These are phyloP conservation scores for Nicotiana otophora DNA, from an alignment of 257 asterid genomes.

Conservation along the genomic window DNA sequence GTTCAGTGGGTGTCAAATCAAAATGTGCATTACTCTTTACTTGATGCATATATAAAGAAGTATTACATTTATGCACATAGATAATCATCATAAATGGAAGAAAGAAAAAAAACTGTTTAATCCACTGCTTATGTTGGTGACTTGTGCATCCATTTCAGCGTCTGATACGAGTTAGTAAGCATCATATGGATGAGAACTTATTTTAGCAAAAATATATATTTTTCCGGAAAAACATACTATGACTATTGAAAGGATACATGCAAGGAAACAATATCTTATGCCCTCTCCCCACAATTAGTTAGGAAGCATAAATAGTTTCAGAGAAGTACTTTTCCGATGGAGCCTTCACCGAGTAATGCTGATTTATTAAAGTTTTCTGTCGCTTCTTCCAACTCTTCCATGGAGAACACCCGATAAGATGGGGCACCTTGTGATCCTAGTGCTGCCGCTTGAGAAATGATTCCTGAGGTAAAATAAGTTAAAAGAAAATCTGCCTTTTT, in stretches of 20 bases:
- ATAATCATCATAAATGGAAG: neutral
- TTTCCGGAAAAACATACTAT: neutral
- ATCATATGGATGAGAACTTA: neutral
- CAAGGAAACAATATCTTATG: neutral
- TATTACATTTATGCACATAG: neutral
- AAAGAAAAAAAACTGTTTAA: neutral
- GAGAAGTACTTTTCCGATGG: constrained; percentile 47
- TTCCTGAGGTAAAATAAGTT: constrained; percentile 34
- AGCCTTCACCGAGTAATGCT: constrained; percentile 51
- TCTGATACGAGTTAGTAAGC: neutral
- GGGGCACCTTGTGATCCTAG: constrained; percentile 37
- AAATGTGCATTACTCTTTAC: neutral
- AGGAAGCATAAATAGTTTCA: neutral
- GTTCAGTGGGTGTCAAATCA: neutral
- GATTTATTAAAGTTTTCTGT: constrained; percentile 44
- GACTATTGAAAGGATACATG: neutral
- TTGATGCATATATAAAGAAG: neutral
- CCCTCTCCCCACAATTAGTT: neutral
- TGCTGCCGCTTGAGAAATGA: constrained; percentile 47
- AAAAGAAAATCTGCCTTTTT: neutral
- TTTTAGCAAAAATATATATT: neutral
- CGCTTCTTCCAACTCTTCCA: constrained; percentile 57
- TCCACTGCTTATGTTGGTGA: neutral
- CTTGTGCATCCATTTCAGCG: neutral
- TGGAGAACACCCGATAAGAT: constrained; percentile 40